Conservation (phyloP, 129 eudicot genomes). For the Helichrysum umbraculigerum region DNA sequence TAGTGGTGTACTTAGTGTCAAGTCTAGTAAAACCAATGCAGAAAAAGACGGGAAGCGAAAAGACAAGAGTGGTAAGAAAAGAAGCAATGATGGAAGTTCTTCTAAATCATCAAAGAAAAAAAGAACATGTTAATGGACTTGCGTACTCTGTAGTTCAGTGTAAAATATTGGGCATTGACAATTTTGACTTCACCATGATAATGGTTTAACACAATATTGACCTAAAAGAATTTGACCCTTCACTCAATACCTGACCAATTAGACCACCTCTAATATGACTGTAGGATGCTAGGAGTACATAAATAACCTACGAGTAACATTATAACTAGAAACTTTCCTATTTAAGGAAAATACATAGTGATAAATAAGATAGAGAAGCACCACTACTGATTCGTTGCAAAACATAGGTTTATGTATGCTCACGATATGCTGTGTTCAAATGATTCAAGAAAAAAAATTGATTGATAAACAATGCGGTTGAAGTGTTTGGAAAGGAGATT, state of each 20-base stretch:
- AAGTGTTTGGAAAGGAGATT: not conserved
- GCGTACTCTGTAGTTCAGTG: not conserved
- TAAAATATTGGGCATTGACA: not conserved
- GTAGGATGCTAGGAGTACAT: not conserved
- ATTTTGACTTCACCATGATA: not conserved
- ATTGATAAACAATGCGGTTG: not conserved
- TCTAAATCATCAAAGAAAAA: constrained; percentile 73
- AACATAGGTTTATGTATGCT: not conserved
- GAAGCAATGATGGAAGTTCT: constrained; percentile 47
- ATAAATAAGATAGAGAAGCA: not conserved
- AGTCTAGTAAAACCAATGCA: constrained; percentile 52
- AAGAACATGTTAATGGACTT: constrained; percentile 32
- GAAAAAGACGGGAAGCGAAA: constrained; percentile 41
- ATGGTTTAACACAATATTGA: not conserved
- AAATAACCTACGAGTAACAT: not conserved
- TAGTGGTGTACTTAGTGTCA: constrained; percentile 67
- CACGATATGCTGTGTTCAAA: not conserved
- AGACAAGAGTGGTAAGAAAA: constrained; percentile 55
- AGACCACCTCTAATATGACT: not conserved
- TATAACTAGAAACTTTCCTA: not conserved
- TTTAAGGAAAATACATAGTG: not conserved
- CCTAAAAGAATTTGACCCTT: not conserved
- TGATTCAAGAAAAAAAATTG: not conserved
- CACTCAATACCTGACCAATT: not conserved
- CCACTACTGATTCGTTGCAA: not conserved